These are phyloP conservation scores for Protomyces inundatus DNA, from an alignment of 1,139 yeast genomes.

Conservation along the genomic window DNA sequence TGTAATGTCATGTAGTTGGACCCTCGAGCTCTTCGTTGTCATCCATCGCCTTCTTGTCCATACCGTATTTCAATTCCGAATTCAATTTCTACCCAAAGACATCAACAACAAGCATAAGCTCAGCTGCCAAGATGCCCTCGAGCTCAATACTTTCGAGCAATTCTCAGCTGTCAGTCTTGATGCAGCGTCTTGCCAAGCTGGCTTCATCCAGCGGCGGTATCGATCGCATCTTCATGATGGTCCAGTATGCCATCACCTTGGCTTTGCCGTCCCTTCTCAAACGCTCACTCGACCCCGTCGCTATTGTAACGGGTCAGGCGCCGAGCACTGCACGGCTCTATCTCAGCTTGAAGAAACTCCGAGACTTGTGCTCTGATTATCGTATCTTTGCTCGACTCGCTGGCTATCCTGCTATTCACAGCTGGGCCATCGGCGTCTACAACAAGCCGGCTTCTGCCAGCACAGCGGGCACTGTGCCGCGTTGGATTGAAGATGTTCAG, in stretches of 20 bases:
- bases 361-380: conserved; percentile 19
- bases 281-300: neutral
- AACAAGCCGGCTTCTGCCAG: conserved; percentile 24
- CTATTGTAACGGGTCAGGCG: neutral
- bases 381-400: conserved; percentile 19
- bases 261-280: conserved; percentile 14
- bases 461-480: conserved; percentile 34
- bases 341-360: conserved; percentile 5
- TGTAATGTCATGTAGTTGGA: too few relatives aligned
- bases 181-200: conserved; percentile 11
- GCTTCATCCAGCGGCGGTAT: conserved; percentile 15
- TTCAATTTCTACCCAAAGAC: too few relatives aligned
- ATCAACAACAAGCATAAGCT: too few relatives aligned
- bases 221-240: conserved; percentile 17
- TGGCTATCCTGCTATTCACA: conserved; percentile 17
- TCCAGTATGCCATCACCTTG: conserved; percentile 21
- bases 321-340: neutral
- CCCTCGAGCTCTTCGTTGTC: too few relatives aligned
- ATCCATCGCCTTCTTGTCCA: too few relatives aligned
- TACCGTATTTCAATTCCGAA: too few relatives aligned
- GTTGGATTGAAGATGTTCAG: conserved; percentile 39
- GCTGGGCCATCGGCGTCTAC: conserved; percentile 19
- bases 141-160: conserved; percentile 4
- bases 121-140: conserved; percentile 1
- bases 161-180: neutral